phyloP scores from a whole-genome alignment of 106 monocot species.

The Phalaenopsis equestris region DNA sequence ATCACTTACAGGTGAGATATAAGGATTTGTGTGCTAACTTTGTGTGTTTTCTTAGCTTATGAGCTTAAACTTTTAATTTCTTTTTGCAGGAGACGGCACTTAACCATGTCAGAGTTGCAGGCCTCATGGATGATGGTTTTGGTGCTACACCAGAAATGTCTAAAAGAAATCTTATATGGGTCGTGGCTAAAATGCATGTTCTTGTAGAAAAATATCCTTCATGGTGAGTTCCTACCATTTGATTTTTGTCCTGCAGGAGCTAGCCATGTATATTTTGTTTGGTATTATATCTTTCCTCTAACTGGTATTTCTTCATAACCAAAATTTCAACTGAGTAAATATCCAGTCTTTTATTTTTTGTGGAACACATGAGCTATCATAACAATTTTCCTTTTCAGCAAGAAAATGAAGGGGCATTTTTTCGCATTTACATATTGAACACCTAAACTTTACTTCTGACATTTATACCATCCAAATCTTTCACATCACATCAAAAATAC shows the following conservation, averaged over 20 bases:
- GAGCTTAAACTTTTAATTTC: neutral
- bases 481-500: too few species aligned
- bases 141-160: conserved; percentile 87
- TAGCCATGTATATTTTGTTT: neutral
- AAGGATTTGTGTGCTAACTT: neutral
- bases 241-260: neutral
- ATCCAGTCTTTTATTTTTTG: too few species aligned
- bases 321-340: too few species aligned
- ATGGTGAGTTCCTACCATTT: conserved; percentile 25
- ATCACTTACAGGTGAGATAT: conserved; percentile 75
- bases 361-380: too few species aligned
- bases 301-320: neutral
- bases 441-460: too few species aligned
- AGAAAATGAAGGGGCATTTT: too few species aligned
- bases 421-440: too few species aligned
- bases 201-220: conserved; percentile 52
- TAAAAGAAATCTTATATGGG: conserved; percentile 79
- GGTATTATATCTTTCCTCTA: neutral
- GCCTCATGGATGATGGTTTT: conserved; percentile 81
- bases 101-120: conserved; percentile 70
- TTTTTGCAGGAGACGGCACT: conserved; percentile 76
- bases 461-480: too few species aligned
- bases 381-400: too few species aligned
- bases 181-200: conserved; percentile 33
- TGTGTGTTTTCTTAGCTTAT: neutral